Percentiles rank a stretch among this genome's conserved stretches.
Evolutionary conservation across 495 filamentous ascomycete species (phyloP).

Genomic region (Thermothielavioides terrestris): DNA sequence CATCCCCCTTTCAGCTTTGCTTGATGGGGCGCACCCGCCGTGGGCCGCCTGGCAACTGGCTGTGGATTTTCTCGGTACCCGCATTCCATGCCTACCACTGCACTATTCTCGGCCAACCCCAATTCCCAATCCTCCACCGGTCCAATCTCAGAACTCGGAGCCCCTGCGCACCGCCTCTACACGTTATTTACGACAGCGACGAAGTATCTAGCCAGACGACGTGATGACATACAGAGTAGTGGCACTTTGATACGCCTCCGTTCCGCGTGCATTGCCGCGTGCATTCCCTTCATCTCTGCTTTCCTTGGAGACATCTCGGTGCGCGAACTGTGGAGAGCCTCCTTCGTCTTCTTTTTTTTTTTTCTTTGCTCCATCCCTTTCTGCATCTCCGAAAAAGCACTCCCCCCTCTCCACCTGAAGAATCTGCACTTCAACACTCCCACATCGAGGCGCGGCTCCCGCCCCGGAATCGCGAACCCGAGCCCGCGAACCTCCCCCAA

Average conservation of each 20-base stretch:
- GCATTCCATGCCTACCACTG: too few species aligned
- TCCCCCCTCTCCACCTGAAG: constrained; percentile 26
- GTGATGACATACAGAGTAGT: constrained; percentile 18
- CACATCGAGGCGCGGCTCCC: constrained; percentile 5
- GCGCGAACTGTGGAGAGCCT: constrained; percentile 10
- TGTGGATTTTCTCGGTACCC: constrained; percentile 13
- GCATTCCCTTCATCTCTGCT: constrained; percentile 8
- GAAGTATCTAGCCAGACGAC: constrained; percentile 18
- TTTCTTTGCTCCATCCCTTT: constrained; percentile 11
- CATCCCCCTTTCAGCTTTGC: constrained; percentile 6
- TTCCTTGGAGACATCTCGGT: neutral
- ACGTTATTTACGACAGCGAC: constrained; percentile 16
- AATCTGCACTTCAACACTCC: constrained; percentile 16
- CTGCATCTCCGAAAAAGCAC: constrained; percentile 27
- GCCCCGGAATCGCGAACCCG: neutral
- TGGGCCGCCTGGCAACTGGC: neutral
- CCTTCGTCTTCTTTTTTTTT: constrained; percentile 2
- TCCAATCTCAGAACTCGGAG: constrained; percentile 10
- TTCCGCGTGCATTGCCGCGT: constrained; percentile 11
- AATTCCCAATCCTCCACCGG: neutral
- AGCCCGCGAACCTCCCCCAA: neutral
- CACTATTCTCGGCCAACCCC: constrained; percentile 11
- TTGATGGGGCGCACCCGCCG: constrained; percentile 17
- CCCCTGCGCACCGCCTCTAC: constrained; percentile 7
- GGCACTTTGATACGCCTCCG: constrained; percentile 3